Conservation (phyloP, 768 basidiomycete genomes). For the Tulasnella sp. region DNA sequence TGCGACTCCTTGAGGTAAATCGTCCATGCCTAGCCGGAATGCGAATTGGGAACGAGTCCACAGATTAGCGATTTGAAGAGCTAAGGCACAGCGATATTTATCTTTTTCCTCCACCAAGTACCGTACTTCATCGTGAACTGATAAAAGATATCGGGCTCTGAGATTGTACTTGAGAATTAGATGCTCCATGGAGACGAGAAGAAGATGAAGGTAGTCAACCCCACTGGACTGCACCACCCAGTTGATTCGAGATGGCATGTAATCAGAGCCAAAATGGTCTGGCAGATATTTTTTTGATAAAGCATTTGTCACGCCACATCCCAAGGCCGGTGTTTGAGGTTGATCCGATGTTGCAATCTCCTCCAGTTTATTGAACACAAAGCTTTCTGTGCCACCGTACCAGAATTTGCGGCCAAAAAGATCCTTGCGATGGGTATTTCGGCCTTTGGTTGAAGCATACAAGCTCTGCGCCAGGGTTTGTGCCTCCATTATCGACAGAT, state of each 20-base stretch:
- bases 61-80: slow-evolving; percentile 86
- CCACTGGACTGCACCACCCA: slow-evolving; percentile 99
- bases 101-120: slow-evolving; percentile 86
- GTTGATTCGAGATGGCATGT: slow-evolving; percentile 93
- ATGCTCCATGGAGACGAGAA: slow-evolving; percentile 90
- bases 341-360: slow-evolving; percentile 77
- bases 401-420: slow-evolving; percentile 76
- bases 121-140: slow-evolving; percentile 93
- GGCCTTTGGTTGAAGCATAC: slow-evolving; percentile 88
- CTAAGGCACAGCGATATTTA: slow-evolving; percentile 78
- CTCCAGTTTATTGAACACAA: slow-evolving; percentile 95
- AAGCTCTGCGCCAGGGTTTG: slow-evolving; percentile 68
- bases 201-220: slow-evolving; percentile 92
- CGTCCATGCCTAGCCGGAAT: slow-evolving; percentile 87
- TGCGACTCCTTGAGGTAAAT: slow-evolving; percentile 87
- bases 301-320: slow-evolving; percentile 86
- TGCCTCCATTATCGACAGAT: slow-evolving; percentile 65
- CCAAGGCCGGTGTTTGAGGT: slow-evolving; percentile 85
- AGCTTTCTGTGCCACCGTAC: slow-evolving; percentile 94
- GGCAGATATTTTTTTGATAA: slow-evolving; percentile 83
- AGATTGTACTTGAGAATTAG: slow-evolving; percentile 71
- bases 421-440: slow-evolving; percentile 62
- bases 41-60: slow-evolving; percentile 92
- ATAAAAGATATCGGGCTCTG: slow-evolving; percentile 83
- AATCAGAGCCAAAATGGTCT: slow-evolving; percentile 67